These are phyloP conservation scores for Solanum tarijense DNA, from an alignment of 257 asterid genomes.

Conservation along the genomic window DNA sequence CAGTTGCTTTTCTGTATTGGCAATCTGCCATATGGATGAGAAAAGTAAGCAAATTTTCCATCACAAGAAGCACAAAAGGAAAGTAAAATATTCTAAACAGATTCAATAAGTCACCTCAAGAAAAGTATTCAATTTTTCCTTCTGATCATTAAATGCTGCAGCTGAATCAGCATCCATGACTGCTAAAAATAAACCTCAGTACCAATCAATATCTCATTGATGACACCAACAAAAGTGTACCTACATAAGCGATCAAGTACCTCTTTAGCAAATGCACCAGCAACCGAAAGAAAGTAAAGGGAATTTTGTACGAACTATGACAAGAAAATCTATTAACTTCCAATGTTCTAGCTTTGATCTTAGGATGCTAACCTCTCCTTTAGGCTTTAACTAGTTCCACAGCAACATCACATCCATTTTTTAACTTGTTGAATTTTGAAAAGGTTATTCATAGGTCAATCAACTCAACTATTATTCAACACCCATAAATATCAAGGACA, in stretches of 20 bases:
- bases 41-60: not conserved
- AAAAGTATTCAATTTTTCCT: conserved; percentile 28
- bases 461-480: not conserved
- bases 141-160: conserved; percentile 10
- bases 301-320: not conserved
- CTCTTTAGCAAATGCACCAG: not conserved
- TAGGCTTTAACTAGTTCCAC: not conserved
- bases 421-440: not conserved
- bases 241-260: not conserved
- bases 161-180: conserved; percentile 19
- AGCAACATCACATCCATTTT: not conserved
- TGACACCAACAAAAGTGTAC: not conserved
- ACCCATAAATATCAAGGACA: not conserved
- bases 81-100: not conserved
- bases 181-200: not conserved
- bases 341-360: not conserved
- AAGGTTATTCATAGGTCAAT: not conserved
- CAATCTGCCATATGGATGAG: conserved; percentile 28
- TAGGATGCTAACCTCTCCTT: not conserved
- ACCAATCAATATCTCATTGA: not conserved
- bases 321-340: not conserved
- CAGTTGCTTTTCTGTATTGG: conserved; percentile 48
- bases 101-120: conserved; percentile 41
- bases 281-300: not conserved
- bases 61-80: not conserved